These are phyloP conservation scores for Sporisorium scitamineum DNA, from an alignment of 1,284 basidiomycete genomes.

Conservation along the genomic window DNA sequence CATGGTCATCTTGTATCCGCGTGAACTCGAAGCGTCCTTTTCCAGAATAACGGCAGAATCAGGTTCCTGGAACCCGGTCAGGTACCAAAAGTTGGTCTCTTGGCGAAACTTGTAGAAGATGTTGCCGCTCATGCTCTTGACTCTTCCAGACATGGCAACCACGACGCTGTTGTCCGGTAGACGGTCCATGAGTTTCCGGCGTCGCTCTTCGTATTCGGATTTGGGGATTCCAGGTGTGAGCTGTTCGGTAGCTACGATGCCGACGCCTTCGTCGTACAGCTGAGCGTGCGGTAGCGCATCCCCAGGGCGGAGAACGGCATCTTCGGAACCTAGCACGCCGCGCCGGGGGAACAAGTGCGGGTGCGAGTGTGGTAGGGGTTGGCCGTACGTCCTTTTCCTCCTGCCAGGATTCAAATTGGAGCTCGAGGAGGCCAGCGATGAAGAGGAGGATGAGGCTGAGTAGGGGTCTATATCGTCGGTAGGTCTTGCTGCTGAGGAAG, in stretches of 20 bases:
- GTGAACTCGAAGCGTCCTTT: slow-evolving; percentile 70
- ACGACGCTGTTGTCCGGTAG: slow-evolving; percentile 84
- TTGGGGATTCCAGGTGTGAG: slow-evolving; percentile 86
- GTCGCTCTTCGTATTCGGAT: slow-evolving; percentile 84
- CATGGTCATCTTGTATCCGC: slow-evolving; percentile 88
- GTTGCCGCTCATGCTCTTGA: slow-evolving; percentile 79
- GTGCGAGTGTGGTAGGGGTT: slow-evolving; percentile 81
- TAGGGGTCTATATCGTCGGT: slow-evolving; percentile 33
- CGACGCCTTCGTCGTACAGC: slow-evolving; percentile 34
- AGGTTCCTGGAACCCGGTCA: slow-evolving; percentile 87
- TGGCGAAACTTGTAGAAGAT: slow-evolving; percentile 82
- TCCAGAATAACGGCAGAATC: slow-evolving; percentile 81
- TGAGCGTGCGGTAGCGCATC: slow-evolving; percentile 9
- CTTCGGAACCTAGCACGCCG: slow-evolving; percentile 44
- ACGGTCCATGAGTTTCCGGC: slow-evolving; percentile 79
- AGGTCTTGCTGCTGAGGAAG: slow-evolving; percentile 46
- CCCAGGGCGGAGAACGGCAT: slow-evolving; percentile 33
- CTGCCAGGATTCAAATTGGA: slow-evolving; percentile 3
- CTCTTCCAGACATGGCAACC: slow-evolving; percentile 81
- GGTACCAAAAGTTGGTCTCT: slow-evolving; percentile 68
- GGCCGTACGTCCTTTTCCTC: slow-evolving; percentile 72
- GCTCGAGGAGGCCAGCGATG: slow-evolving; percentile 16
- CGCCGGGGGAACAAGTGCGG: slow-evolving; percentile 77
- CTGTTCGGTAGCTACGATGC: slow-evolving; percentile 71
- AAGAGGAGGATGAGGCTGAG: slow-evolving; percentile 12